Base-by-base conservation (phyloP, 805 yeast species). In the Candida xyloterini region DNA sequence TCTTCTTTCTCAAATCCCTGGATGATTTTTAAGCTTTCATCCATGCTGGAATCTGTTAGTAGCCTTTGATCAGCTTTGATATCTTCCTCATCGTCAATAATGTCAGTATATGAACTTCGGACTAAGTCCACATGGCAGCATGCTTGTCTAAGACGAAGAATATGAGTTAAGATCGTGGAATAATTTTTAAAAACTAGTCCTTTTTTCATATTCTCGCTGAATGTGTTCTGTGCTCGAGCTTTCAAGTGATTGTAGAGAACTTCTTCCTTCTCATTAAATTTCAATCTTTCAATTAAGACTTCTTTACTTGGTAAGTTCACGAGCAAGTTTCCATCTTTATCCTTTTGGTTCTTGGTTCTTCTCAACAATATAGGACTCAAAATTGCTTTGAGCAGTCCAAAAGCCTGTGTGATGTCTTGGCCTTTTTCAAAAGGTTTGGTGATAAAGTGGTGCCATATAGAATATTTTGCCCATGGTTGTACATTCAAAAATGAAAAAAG, bases 391-490 rank as follows among this genome's bases (percentile, higher is more conserved):
- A 91, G 85, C 4, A 89, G 83, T 48, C 79, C 84, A 53, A 90
- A 70, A 0, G 97, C 91, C 47, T 80, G 79, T 6, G 76, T 69
- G 15, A 83, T 72, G 22, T 82, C 76, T 48, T 78, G 80, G 35
- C 78, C 79, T 5, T 51, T 43, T 51, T 86, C 93, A 62, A 87
- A 90, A 0, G 96, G 96, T 10, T 71, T 62, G 0, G 95, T 82
- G 21, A 91, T 76, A 57, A 89, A 89, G 11, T 87, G 78, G 50
- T 81, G 83, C 98, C 98, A 91, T 47, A 84, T 81, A 1, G 86
- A 72, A 40, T 84, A 79, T 50, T 84, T 83, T 27, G 81, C 70
- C 97, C 97, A 91, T 1, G 98, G 98, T 50, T 85, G 87, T n/a
- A 90, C 62, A 30, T 79, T 70, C 33, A 91, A 63, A 53, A 82